Evolutionary conservation across 352 stramenopile species (phyloP), one percentile per base, ranked within the genome.

Genomic region (Pythium coloratum): DNA sequence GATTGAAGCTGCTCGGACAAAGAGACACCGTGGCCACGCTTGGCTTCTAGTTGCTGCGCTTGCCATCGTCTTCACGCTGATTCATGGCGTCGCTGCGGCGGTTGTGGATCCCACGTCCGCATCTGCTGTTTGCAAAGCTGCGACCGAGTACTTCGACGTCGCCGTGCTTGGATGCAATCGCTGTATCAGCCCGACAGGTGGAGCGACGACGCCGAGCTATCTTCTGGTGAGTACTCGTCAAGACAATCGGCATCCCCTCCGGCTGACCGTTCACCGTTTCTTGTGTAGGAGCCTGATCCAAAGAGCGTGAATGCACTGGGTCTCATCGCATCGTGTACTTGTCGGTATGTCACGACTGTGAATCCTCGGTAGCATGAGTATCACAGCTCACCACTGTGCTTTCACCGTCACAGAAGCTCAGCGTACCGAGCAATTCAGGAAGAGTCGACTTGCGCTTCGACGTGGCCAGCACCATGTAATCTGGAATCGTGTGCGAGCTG

Each of bases 381-480:
- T 32, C n/a, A 46, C 32, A 12, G 10, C 46, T 53, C 46, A 53
- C 20, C 6, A n/a, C 13, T 53, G 46, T 4, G n/a, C 6, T 5
- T 24, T 6, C 6, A 5, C 2, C 18, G n/a, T 44, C 36, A 40
- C 16, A 67, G 62, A 20, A 67, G 55, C 4, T 50, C 62, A 2
- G 46, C 66, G 5, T 69, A 68, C 36, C 51, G 42, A 18, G 46
- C 69, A 18, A 32, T 55, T 28, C 64, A 77, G 46, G 63, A 72
- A 0, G 72, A 86, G 32, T 67, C 70, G 8, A 59, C 42, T 0
- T 93, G 85, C 36, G 73, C 77, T 26, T 77, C 82, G 9, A 86
- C 76, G 10, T 93, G 85, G 85, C 85, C 85, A 9, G 79, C 72
- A 3, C 81, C 85, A 2, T 91, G 85, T 61, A 89, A 72, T 53